phyloP scores from a whole-genome alignment of 2,329 filamentous ascomycete genomes.

The Fusarium denticulatum region DNA sequence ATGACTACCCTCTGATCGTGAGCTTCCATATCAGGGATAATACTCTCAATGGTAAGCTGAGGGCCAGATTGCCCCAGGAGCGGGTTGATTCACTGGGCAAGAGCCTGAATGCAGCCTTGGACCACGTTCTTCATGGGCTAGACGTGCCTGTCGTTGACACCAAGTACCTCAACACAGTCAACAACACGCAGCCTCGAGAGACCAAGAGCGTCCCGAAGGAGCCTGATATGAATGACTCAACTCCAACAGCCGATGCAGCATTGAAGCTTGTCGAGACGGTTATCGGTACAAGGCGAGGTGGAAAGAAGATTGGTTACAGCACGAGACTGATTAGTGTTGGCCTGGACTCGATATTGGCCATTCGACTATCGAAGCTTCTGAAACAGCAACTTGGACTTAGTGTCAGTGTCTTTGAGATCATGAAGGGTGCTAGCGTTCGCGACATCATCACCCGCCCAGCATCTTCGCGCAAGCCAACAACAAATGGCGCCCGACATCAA shows the following conservation, averaged over 20 bases:
- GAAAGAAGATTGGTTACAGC: neutral
- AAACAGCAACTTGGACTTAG: neutral
- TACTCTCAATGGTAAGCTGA: conserved; percentile 1
- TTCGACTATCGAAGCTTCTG: conserved; percentile 21
- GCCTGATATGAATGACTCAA: neutral
- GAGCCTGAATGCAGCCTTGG: neutral
- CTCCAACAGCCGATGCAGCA: neutral
- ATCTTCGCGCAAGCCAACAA: neutral
- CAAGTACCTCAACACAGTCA: neutral
- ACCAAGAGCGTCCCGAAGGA: accelerated
- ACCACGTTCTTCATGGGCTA: neutral
- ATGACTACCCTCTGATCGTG: conserved; percentile 22
- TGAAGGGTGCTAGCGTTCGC: conserved; percentile 2
- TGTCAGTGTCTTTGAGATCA: conserved; percentile 18
- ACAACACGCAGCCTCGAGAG: accelerated
- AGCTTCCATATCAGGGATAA: conserved; percentile 19
- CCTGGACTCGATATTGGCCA: conserved; percentile 21
- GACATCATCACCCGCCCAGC: neutral
- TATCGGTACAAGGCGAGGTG: neutral
- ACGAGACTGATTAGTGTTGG: conserved; percentile 16
- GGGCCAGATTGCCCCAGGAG: neutral
- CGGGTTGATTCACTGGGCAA: neutral
- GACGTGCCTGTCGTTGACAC: neutral
- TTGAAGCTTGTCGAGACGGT: conserved; percentile 1
- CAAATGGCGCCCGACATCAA: neutral